These are phyloP conservation scores for Penicillium parvum DNA, from an alignment of 495 filamentous ascomycete species.

Conservation along the genomic window DNA sequence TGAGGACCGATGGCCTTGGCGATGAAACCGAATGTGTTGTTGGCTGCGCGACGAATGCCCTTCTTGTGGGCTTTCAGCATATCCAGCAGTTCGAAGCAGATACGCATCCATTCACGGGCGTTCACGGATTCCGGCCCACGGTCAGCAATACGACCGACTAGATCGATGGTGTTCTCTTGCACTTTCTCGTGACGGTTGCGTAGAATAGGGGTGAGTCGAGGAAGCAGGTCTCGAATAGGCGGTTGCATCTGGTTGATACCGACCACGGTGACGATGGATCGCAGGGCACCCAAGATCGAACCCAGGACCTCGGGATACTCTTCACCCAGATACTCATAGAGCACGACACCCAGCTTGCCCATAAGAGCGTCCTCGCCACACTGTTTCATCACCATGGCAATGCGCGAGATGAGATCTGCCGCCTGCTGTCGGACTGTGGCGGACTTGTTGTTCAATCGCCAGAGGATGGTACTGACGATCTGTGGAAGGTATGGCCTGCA, in stretches of 20 bases:
- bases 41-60: constrained; percentile 95
- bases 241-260: constrained; percentile 99
- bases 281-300: constrained; percentile 90
- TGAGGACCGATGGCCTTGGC: constrained; percentile 98
- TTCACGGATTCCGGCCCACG: constrained; percentile 94
- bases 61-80: constrained; percentile 99
- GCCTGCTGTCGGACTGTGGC: constrained; percentile 95
- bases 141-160: constrained; percentile 97
- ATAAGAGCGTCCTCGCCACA: constrained; percentile 93
- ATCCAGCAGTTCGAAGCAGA: constrained; percentile 97
- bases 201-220: constrained; percentile 91
- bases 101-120: constrained; percentile 98
- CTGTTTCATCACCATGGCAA: constrained; percentile 98
- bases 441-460: constrained; percentile 95
- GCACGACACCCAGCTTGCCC: constrained; percentile 92
- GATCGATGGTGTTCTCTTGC: constrained; percentile 99
- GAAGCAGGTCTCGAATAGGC: constrained; percentile 94
- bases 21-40: constrained; percentile 99
- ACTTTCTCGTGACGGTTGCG: constrained; percentile 99
- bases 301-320: constrained; percentile 98
- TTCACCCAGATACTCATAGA: constrained; percentile 98
- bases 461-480: constrained; percentile 95
- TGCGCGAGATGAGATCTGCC: constrained; percentile 92
- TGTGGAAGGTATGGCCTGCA: constrained; percentile 97
- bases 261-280: constrained; percentile 96